A percentile compares a stretch with the other conserved stretches of the same genome.
phyloP scores from a whole-genome alignment of 73 alveolate species.

The Blepharisma stoltei region DNA sequence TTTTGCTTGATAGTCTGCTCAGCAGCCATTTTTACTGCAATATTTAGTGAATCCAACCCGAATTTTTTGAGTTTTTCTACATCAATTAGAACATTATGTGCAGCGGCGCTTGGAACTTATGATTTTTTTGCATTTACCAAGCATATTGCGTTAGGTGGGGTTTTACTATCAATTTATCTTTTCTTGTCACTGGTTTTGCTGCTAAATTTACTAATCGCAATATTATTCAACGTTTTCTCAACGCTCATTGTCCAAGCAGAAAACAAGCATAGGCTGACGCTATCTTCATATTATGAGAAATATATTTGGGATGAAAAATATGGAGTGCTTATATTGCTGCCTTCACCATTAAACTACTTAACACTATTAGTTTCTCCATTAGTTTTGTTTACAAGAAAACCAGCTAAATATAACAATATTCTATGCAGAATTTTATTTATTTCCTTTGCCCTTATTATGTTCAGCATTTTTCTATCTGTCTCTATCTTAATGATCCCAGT shows the following conservation, averaged over 20 bases:
- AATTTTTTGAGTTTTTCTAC: slow-evolving; percentile 54
- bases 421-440: background rate
- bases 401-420: background rate
- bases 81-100: slow-evolving; percentile 55
- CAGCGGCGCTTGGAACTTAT: slow-evolving; percentile 59
- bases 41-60: slow-evolving; percentile 49
- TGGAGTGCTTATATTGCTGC: slow-evolving; percentile 59
- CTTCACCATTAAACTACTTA: slow-evolving; percentile 61
- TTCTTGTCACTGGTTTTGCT: slow-evolving; percentile 60
- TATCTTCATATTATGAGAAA: slow-evolving; percentile 54
- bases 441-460: background rate
- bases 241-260: slow-evolving; percentile 53
- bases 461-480: slow-evolving; percentile 50
- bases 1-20: slow-evolving; percentile 55
- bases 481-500: slow-evolving; percentile 34
- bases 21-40: slow-evolving; percentile 61
- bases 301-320: slow-evolving; percentile 59
- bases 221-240: slow-evolving; percentile 54
- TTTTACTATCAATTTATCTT: slow-evolving; percentile 52
- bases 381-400: background rate
- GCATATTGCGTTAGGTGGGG: slow-evolving; percentile 51
- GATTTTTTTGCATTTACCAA: slow-evolving; percentile 49
- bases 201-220: slow-evolving; percentile 59
- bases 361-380: slow-evolving; percentile 17
- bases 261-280: slow-evolving; percentile 55